A percentile compares a stretch with the other conserved stretches of the same genome.
Evolutionary conservation across 2,329 filamentous ascomycete species (phyloP).

Genomic region (Exserohilum turcica): DNA sequence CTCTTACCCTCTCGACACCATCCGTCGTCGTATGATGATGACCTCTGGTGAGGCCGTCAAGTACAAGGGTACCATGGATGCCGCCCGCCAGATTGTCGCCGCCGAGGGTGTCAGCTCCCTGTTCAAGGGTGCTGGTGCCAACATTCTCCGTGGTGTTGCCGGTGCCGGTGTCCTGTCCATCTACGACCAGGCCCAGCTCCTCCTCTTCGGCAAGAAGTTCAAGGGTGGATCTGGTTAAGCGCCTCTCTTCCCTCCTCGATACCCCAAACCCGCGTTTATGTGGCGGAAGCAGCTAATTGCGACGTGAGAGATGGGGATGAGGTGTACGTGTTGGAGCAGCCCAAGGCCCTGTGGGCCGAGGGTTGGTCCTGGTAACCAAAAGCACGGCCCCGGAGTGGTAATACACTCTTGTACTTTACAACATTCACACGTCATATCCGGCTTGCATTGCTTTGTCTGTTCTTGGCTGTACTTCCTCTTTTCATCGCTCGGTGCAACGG

Average conservation of each 20-base stretch:
- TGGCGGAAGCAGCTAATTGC: slow-evolving; percentile 45
- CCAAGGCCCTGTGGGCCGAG: slow-evolving; percentile 45
- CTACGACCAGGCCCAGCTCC: slow-evolving; percentile 99
- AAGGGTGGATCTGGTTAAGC: slow-evolving; percentile 63
- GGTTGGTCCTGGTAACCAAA: slow-evolving; percentile 52
- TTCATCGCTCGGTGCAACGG: slow-evolving; percentile 45
- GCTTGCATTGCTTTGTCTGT: slow-evolving; percentile 48
- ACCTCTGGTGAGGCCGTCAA: slow-evolving; percentile 96
- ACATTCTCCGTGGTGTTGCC: slow-evolving; percentile 99
- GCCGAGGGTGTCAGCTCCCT: slow-evolving; percentile 98
- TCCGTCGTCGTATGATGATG: slow-evolving; percentile 99
- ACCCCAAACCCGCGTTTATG: slow-evolving; percentile 44
- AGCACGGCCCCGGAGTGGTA: slow-evolving; percentile 47
- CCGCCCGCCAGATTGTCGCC: slow-evolving; percentile 90
- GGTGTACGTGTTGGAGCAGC: slow-evolving; percentile 44
- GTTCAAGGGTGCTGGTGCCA: slow-evolving; percentile 99
- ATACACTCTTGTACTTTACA: slow-evolving; percentile 52
- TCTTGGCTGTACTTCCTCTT: slow-evolving; percentile 42
- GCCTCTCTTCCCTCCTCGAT: slow-evolving; percentile 41
- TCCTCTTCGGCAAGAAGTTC: slow-evolving; percentile 99
- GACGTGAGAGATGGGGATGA: slow-evolving; percentile 35
- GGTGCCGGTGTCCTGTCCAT: slow-evolving; percentile 99
- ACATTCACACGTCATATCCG: slow-evolving; percentile 47
- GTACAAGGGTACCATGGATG: slow-evolving; percentile 97
- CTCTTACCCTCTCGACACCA: slow-evolving; percentile 99